These are phyloP conservation scores for Eucalyptus shirleyi DNA, from an alignment of 345 rosid genomes.

Conservation along the genomic window DNA sequence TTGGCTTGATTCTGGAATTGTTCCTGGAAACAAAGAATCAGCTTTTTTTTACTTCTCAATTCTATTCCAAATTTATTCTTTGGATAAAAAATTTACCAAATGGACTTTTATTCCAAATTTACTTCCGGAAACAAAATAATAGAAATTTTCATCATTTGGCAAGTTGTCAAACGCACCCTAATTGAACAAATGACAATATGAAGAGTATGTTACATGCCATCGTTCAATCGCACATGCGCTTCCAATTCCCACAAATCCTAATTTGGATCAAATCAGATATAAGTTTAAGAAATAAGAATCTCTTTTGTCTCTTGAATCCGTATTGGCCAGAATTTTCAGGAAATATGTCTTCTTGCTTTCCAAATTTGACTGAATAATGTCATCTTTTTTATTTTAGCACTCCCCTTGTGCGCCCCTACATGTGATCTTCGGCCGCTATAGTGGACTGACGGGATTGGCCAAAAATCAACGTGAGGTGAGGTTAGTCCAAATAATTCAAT, in stretches of 20 bases:
- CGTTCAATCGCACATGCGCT: not conserved
- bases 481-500: not conserved
- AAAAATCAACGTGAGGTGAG: not conserved
- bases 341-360: not conserved
- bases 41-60: too few relatives aligned
- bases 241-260: not conserved
- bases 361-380: not conserved
- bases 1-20: fast-evolving
- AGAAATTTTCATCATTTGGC: fast-evolving
- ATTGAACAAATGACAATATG: not conserved
- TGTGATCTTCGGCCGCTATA: too few relatives aligned
- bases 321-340: not conserved
- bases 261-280: not conserved
- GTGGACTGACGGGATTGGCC: not conserved
- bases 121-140: fast-evolving
- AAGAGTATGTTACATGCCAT: not conserved
- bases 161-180: too few relatives aligned
- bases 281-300: too few relatives aligned
- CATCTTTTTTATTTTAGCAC: not conserved
- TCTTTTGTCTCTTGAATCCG: too few relatives aligned
- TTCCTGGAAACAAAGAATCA: fast-evolving
- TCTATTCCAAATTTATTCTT: too few relatives aligned
- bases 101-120: too few relatives aligned
- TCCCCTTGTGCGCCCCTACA: not conserved
- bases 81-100: fast-evolving